Base-by-base conservation (phyloP, 441 rosid genomes). In the Adansonia rubrostipa region DNA sequence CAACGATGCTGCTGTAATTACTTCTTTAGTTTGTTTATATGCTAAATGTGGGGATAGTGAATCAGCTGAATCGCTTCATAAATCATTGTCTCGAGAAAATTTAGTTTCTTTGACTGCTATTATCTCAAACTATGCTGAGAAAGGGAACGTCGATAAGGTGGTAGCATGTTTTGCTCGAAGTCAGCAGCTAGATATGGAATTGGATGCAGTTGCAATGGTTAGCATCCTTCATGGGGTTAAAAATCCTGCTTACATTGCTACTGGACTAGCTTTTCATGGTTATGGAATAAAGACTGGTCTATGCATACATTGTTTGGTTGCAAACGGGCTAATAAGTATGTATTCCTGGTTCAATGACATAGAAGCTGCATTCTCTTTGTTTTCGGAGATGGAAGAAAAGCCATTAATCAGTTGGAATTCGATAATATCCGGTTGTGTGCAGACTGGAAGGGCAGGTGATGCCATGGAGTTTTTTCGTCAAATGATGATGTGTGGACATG, bases 371-470 rank as follows among this genome's bases (percentile, higher is more conserved):
- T 73, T 82, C 82, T 82, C 77, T 72, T 80, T 92, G 76, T 94
- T 92, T 79, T 80, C 81, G n/a, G 87, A 83, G 71, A 74, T 92
- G 78, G 77, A 78, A 0, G 89, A 88, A 81, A 87, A 86, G 54
- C 82, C 89, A 53, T 63, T 92, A 44, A 86, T 82, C 67, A 90
- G 92, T 84, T 94, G 98, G 96, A 94, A 94, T 78, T 90, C 98
- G 3, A 82, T 92, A 71, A 90, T 94, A 86, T 87, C 97, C 3
- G 91, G 93, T 20, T 92, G 93, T 71, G 85, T 86, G 73, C 97
- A 90, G 73, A 84, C 92, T 24, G 97, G 95, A 82, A 81, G 70
- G 63, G 87, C 91, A 36, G 78, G 68, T 48, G 87, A 83, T 64
- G 95, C 92, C 1, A 78, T 92, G 80, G 82, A 83, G 71, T 79